Base-by-base conservation (phyloP, 1,284 basidiomycete genomes). In the Melampsora larici-populina region DNA sequence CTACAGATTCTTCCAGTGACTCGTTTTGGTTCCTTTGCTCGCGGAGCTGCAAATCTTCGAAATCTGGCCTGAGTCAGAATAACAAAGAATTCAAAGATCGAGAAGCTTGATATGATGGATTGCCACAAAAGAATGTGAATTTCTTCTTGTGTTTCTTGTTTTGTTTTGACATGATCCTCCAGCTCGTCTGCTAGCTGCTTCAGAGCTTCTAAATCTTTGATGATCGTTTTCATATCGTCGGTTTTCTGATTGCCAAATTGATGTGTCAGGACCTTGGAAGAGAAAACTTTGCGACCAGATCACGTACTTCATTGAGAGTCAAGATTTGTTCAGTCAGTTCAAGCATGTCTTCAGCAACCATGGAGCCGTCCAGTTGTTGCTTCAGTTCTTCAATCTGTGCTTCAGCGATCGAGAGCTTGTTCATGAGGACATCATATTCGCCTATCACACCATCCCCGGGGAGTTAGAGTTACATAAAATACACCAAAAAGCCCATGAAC, bases 171-270 rank as follows among this genome's bases (percentile, higher is more conserved):
- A 81, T 99, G 96, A 82, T 92, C 94, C 85, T 99, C 97, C 2
- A 99, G 88, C 85, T 99, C 97, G 81, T 99, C 96, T 80, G 91
- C 94, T 74, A 99, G 90, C 81, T 98, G 95, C 83, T 95, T 93
- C 70, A 99, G 88, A 17, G 95, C 90, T 82, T 99, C 96, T 18
- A 97, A 89, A 82, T 99, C 96, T 82, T 98, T 95, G 70, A 98
- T 94, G 0, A 92, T 92, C 74, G 92, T 90, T 6, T 91, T 89
- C 91, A 98, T 94, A 85, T 97, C 93, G 82, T 98, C 96, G 80
- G 98, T 93, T 89, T 92, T 96, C 92, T 92, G 82, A 46, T 48
- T 26, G n/a, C 72, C 75, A 79, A 9, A 58, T 75, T 73, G 73
- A 36, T 49, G 76, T 64, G 33, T 62, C 8, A 63, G 36, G 31